A percentile compares a stretch with the other conserved stretches of the same genome.
Evolutionary conservation across 2,329 filamentous ascomycete species (phyloP).

Genomic region (Colletotrichum sp.): DNA sequence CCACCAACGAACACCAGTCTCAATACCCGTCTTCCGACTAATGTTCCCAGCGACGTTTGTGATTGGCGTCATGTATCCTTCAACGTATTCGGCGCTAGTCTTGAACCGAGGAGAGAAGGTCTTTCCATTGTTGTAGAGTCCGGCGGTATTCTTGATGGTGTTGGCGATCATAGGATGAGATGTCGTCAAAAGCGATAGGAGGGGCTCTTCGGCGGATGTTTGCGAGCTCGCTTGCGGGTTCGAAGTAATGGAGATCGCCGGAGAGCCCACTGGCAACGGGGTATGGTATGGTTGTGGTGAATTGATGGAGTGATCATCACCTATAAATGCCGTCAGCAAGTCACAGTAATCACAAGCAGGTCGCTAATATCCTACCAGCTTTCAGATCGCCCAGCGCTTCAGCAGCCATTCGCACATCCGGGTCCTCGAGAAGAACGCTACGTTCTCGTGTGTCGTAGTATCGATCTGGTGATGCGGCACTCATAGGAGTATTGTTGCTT

Average conservation of each 20-base stretch:
- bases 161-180: slow-evolving; percentile 86
- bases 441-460: slow-evolving; percentile 48
- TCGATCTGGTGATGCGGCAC: slow-evolving; percentile 51
- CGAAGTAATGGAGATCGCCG: slow-evolving; percentile 37
- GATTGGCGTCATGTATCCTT: slow-evolving; percentile 85
- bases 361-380: slow-evolving; percentile 62
- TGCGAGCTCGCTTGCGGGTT: slow-evolving; percentile 39
- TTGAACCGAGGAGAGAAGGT: slow-evolving; percentile 89
- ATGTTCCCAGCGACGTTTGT: slow-evolving; percentile 87
- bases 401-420: slow-evolving; percentile 72
- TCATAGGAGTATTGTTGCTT: slow-evolving; percentile 43
- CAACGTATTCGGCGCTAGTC: slow-evolving; percentile 88
- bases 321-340: neutral
- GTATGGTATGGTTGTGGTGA: slow-evolving; percentile 59
- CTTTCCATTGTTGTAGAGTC: slow-evolving; percentile 86
- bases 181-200: slow-evolving; percentile 85
- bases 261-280: slow-evolving; percentile 40
- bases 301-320: slow-evolving; percentile 66
- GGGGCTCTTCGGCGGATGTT: slow-evolving; percentile 71
- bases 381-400: slow-evolving; percentile 78
- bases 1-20: slow-evolving; percentile 86
- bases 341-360: neutral
- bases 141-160: slow-evolving; percentile 83
- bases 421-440: slow-evolving; percentile 67
- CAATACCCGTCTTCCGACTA: slow-evolving; percentile 84